Conservation (phyloP, 2,329 filamentous ascomycete species). For the Rutstroemia sp. region DNA sequence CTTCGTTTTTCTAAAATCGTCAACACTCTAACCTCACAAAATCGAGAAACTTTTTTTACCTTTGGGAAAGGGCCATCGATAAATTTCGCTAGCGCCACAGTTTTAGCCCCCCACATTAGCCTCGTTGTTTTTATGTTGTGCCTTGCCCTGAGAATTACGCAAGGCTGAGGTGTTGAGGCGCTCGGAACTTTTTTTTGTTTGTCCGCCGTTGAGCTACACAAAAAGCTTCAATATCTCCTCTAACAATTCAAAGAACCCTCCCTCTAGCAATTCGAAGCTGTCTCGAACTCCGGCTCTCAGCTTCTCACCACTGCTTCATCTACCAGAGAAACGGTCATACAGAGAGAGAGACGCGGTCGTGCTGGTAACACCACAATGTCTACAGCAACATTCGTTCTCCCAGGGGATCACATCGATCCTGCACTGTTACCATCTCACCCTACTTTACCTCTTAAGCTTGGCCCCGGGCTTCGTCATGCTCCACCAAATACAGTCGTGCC, state of each 20-base stretch:
- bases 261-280: no score
- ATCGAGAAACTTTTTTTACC: conserved; percentile 20
- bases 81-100: conserved; percentile 27
- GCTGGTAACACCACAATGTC: conserved; percentile 11
- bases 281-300: no score
- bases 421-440: conserved; percentile 59
- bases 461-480: conserved; percentile 75
- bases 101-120: conserved; percentile 4
- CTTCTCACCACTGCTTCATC: no score
- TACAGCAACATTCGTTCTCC: conserved; percentile 61
- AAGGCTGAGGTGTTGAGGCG: conserved; percentile 23
- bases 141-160: not conserved
- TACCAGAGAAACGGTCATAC: no score
- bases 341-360: no score
- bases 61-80: conserved; percentile 12
- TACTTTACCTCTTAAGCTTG: conserved; percentile 68
- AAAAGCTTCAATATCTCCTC: no score
- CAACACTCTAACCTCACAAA: not conserved
- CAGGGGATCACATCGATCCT: conserved; percentile 67
- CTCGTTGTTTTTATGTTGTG: not conserved
- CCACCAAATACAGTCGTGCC: conserved; percentile 67
- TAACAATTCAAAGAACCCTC: no score
- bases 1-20: not conserved
- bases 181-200: no score
- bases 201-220: no score